Evolutionary conservation across 2,329 filamentous ascomycete species (phyloP).

Genomic region (Grosmannia huntii): DNA sequence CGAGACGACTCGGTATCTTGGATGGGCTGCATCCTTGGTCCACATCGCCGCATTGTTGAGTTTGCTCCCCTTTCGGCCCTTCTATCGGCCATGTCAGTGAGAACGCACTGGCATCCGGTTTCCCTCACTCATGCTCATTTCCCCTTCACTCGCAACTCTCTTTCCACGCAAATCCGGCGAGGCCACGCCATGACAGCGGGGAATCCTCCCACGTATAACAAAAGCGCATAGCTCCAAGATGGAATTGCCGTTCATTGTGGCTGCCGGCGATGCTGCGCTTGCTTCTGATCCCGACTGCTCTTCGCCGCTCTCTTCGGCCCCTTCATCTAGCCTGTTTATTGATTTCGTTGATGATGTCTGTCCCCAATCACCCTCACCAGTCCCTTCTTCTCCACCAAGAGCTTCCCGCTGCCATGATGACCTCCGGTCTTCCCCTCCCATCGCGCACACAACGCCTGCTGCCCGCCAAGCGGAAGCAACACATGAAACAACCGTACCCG

Average conservation of each 20-base stretch:
- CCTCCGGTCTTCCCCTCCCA: neutral
- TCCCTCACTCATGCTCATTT: neutral
- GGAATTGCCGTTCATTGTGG: neutral
- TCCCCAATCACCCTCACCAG: neutral
- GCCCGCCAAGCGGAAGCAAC: neutral
- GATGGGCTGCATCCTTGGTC: neutral
- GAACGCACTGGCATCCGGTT: neutral
- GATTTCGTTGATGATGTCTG: neutral
- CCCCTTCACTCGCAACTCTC: neutral
- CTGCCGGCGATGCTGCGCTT: neutral
- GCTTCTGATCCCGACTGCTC: neutral
- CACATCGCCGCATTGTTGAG: neutral
- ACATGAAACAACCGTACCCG: neutral
- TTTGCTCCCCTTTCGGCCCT: neutral
- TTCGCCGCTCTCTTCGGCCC: neutral
- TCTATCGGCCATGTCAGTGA: neutral
- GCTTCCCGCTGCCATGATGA: neutral
- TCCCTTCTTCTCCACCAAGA: neutral
- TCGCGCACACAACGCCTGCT: neutral
- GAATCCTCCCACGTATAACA: neutral
- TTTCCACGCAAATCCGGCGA: neutral
- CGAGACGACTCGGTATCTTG: neutral
- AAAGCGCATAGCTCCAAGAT: neutral
- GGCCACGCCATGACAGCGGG: neutral
- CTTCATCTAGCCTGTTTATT: neutral